These are phyloP conservation scores for Hanseniaspora lachancei DNA, from an alignment of 805 yeast genomes.

Conservation along the genomic window DNA sequence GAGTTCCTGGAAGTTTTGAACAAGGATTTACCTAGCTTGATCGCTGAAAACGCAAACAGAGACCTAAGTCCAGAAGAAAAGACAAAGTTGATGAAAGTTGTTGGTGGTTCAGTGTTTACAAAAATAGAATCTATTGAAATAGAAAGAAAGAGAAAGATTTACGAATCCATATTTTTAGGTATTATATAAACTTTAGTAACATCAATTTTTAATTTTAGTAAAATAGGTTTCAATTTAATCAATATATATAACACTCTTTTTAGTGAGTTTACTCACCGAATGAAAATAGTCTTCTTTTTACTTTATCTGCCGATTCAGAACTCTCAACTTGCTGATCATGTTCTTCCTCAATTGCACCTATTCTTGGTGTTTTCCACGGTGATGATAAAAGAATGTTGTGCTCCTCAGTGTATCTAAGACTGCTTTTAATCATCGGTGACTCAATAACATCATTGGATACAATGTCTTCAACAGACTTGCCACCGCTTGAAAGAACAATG, in stretches of 20 bases:
- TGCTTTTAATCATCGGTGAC: neutral
- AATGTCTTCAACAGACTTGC: neutral
- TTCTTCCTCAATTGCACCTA: neutral
- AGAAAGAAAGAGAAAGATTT: slow-evolving; percentile 33
- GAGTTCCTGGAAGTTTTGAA: slow-evolving; percentile 43
- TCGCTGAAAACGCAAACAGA: slow-evolving; percentile 28
- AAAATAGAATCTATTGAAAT: slow-evolving; percentile 36
- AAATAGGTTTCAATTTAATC: too few relatives aligned
- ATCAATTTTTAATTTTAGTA: too few relatives aligned
- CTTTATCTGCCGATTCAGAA: neutral
- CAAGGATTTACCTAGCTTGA: slow-evolving; percentile 22
- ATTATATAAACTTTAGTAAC: slow-evolving; percentile 25
- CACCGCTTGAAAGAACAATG: neutral
- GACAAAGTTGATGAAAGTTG: slow-evolving; percentile 38
- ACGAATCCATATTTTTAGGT: slow-evolving; percentile 62
- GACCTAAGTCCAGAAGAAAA: slow-evolving; percentile 28
- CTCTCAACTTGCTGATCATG: neutral
- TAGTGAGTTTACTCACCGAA: neutral
- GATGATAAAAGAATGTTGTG: neutral
- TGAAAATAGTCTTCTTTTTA: slow-evolving; percentile 11
- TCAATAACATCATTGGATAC: neutral
- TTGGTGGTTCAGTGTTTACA: slow-evolving; percentile 48
- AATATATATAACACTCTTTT: neutral
- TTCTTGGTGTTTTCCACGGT: slow-evolving; percentile 6
- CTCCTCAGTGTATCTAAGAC: neutral